phyloP scores from a whole-genome alignment of 176 grass and related monocot species.

The Avena atlantica region DNA sequence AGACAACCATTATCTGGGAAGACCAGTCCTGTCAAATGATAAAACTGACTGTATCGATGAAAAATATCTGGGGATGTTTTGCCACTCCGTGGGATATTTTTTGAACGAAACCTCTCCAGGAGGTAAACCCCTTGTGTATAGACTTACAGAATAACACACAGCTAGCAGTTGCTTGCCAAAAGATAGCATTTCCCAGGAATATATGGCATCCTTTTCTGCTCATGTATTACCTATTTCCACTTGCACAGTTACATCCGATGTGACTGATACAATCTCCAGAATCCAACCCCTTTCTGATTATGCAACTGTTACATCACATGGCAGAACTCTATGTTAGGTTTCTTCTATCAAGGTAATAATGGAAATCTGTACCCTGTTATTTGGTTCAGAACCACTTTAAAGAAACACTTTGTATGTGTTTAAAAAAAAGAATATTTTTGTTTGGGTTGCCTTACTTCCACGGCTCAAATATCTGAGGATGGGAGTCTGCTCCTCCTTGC shows the following conservation, averaged over 20 bases:
- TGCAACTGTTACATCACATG: conserved; percentile 39
- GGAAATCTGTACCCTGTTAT: conserved; percentile 48
- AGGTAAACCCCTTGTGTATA: background rate
- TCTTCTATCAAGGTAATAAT: conserved; percentile 49
- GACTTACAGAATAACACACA: conserved; percentile 14
- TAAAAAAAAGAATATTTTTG: conserved; percentile 3
- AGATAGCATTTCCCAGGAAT: conserved; percentile 9
- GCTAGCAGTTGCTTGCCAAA: background rate
- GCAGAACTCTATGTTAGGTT: conserved; percentile 41
- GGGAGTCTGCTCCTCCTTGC: conserved; percentile 38
- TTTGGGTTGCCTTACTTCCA: conserved; percentile 43
- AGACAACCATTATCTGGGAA: background rate
- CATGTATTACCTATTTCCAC: conserved; percentile 13
- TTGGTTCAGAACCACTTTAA: conserved; percentile 47
- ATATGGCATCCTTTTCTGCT: background rate
- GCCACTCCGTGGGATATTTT: background rate
- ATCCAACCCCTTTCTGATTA: conserved; percentile 29
- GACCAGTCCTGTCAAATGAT: background rate
- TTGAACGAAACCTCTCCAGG: background rate
- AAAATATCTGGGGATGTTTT: background rate
- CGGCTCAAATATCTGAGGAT: conserved; percentile 39
- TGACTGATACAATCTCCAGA: conserved; percentile 34
- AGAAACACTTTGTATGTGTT: background rate
- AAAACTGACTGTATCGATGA: background rate
- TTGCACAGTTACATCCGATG: background rate